A percentile compares a stretch with the other conserved stretches of the same genome.
phyloP scores from a whole-genome alignment of 768 basidiomycete genomes.

The Epithele typhae region DNA sequence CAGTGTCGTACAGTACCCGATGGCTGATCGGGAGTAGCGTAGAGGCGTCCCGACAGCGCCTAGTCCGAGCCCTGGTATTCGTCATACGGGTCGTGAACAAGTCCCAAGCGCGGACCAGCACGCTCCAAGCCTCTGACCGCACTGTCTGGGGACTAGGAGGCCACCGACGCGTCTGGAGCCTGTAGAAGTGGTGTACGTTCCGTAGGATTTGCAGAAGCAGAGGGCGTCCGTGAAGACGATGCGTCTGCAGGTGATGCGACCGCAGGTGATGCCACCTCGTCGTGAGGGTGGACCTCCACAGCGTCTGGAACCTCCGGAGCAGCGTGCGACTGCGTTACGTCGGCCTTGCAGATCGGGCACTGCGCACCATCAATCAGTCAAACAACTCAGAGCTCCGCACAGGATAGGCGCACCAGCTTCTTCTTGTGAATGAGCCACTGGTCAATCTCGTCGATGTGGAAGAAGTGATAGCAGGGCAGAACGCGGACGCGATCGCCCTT shows the following conservation, averaged over 20 bases:
- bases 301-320: neutral
- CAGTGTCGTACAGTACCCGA: too few relatives aligned
- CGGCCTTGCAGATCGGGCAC: constrained; percentile 92
- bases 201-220: neutral
- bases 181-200: constrained; percentile 1
- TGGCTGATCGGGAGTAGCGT: too few relatives aligned
- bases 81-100: too few relatives aligned
- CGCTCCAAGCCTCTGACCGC: too few relatives aligned
- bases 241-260: neutral
- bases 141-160: too few relatives aligned
- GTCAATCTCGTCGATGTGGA: constrained; percentile 89
- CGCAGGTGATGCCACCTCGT: too few relatives aligned
- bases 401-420: constrained; percentile 66
- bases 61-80: too few relatives aligned
- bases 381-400: neutral
- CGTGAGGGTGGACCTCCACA: neutral
- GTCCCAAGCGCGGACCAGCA: too few relatives aligned
- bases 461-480: constrained; percentile 91
- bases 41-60: too few relatives aligned
- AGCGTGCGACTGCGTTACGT: constrained; percentile 60
- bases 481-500: constrained; percentile 89
- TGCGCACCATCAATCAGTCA: constrained; percentile 24
- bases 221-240: neutral
- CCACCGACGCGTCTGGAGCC: neutral
- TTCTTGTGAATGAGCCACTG: constrained; percentile 90